Percentiles rank a stretch among this genome's conserved stretches.
Conservation (phyloP, 2,329 filamentous ascomycete species). For the Cladosporium sp. region DNA sequence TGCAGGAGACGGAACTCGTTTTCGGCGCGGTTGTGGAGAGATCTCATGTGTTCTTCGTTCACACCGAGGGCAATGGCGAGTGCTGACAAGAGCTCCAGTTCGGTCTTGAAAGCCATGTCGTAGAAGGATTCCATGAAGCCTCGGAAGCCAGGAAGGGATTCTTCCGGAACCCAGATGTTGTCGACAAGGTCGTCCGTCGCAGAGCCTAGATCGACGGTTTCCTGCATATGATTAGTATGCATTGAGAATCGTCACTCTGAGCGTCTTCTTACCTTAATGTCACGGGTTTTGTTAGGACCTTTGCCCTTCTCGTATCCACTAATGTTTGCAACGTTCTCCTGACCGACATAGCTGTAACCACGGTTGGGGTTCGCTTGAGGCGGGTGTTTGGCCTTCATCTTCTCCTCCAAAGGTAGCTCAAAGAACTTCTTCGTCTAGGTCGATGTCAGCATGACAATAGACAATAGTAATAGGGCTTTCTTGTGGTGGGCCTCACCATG, state of each 20-base stretch:
- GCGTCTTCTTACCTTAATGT: not conserved
- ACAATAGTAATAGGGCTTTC: too few species aligned
- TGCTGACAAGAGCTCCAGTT: not conserved
- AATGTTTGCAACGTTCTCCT: constrained; percentile 3
- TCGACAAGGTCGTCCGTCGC: constrained; percentile 37
- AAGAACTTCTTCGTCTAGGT: constrained; percentile 39
- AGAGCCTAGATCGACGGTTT: constrained; percentile 44
- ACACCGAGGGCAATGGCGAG: not conserved
- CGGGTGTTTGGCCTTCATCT: constrained; percentile 16
- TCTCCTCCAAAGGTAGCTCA: constrained; percentile 46
- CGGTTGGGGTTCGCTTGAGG: constrained; percentile 14
- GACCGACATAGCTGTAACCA: constrained; percentile 13
- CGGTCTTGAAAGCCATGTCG: not conserved
- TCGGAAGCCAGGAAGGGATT: constrained; percentile 41
- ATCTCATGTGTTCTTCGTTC: not conserved
- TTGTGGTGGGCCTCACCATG: not conserved
- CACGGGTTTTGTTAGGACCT: not conserved
- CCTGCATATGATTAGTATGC: constrained; percentile 6
- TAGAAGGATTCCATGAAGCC: not conserved
- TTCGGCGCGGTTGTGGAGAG: not conserved
- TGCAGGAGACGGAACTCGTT: constrained; percentile 6
- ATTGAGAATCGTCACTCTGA: not conserved
- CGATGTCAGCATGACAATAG: not conserved
- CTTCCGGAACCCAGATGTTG: constrained; percentile 46
- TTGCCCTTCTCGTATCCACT: constrained; percentile 4